Base-by-base conservation (phyloP, 2,329 filamentous ascomycete species). In the Claviceps sp. region DNA sequence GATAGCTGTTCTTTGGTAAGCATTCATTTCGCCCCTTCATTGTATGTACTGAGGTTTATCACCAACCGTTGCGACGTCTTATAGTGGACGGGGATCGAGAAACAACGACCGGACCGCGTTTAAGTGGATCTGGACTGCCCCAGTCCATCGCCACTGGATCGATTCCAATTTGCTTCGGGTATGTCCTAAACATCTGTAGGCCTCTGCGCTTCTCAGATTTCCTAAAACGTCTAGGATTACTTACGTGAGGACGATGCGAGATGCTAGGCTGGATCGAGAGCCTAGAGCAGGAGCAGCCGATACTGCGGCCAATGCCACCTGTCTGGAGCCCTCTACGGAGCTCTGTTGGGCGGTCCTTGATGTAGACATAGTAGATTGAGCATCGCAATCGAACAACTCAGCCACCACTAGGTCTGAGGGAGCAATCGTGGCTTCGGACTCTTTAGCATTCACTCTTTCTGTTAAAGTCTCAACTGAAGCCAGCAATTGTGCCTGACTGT, bases 101-200 rank as follows among this genome's bases (percentile, higher is more conserved):
- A 44, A 95, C 91, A 50, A 95, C 84, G 48, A 97, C 87, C 4
- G 91, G 91, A 1, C 91, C 93, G 68, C 91, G 81, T 61, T 82
- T 74, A 53, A 76, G 68, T 41, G 87, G 81, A 65, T 95, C 87
- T 51, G 78, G 70, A 52, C 88, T 81, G 49, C 91, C 91, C 91
- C 91, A 97, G 59, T 86, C 77, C 75, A 97, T 81, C 22, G 82
- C 80, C 50, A 96, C 72, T n/a, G 91, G 90, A 58, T 95, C 87
- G 68, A 97, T 91, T 56, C 91, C 91, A 58, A 87, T 89, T 70
- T 96, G 91, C 60, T 89, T 89, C 30, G 91, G 91, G 68, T 97
- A 96, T 5, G 90, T 95, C 49, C 78, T 81, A 44, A 13, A 42
- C 47, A 57, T 53, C 50, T 51, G 22, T 47, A 4, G 26, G 30